Percentiles rank a stretch among this genome's conserved stretches.
Conservation (phyloP, 176 grass and related monocot species). For the Canna indica region DNA sequence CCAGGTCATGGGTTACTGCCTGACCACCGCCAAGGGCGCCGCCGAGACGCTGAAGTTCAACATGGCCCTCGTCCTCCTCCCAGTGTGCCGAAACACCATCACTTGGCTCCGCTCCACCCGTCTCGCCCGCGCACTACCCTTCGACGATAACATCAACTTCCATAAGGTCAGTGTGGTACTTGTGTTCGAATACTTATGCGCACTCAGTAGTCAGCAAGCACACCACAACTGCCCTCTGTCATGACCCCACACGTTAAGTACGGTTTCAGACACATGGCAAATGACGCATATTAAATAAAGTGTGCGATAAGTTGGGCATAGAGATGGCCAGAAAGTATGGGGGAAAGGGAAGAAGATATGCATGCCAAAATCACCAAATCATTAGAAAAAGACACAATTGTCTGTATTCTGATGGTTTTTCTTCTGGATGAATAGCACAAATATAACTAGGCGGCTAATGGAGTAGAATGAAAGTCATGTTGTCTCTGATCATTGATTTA, state of each 20-base stretch:
- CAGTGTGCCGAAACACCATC: constrained; percentile 92
- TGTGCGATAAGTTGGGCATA: neutral
- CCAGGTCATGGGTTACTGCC: constrained; percentile 83
- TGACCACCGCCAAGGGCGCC: constrained; percentile 83
- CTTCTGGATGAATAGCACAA: neutral
- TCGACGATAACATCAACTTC: constrained; percentile 99
- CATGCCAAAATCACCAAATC: neutral
- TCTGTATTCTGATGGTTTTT: neutral
- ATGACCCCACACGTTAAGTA: neutral
- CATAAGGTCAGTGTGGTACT: constrained; percentile 63
- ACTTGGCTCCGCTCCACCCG: constrained; percentile 89
- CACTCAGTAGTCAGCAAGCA: neutral
- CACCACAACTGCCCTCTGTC: too few relatives aligned
- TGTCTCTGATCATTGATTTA: neutral
- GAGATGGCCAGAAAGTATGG: neutral
- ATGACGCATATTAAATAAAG: neutral
- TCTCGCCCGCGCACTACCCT: constrained; percentile 58
- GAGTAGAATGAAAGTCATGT: neutral
- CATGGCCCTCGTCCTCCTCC: constrained; percentile 90
- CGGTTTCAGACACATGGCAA: neutral
- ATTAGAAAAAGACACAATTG: neutral
- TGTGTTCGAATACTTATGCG: neutral
- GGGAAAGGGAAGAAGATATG: neutral
- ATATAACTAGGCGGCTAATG: neutral
- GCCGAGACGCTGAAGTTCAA: constrained; percentile 98